Evolutionary conservation across 1,139 yeast genomes (phyloP).

Genomic region (Saccharomycopsis hybrid): DNA sequence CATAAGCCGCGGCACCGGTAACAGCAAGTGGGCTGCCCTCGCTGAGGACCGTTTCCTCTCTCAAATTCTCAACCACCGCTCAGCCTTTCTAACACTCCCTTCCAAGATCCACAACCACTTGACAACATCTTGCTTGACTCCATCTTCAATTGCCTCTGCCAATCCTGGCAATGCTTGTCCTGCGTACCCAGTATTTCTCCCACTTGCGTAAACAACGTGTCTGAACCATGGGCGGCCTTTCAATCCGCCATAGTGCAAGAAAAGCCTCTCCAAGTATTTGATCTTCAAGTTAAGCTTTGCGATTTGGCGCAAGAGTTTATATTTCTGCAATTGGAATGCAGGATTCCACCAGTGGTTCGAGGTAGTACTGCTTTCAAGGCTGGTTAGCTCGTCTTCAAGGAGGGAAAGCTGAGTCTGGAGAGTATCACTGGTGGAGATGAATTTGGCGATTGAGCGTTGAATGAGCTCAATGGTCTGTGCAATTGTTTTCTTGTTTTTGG

Average conservation of each 20-base stretch:
- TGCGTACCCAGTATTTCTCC: constrained; percentile 79
- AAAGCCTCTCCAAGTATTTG: constrained; percentile 59
- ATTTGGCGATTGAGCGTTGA: constrained; percentile 21
- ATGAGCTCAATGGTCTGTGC: constrained; percentile 15
- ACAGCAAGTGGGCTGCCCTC: too few relatives aligned
- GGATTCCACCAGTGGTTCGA: constrained; percentile 26
- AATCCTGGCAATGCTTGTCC: constrained; percentile 80
- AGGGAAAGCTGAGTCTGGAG: constrained; percentile 28
- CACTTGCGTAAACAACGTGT: constrained; percentile 78
- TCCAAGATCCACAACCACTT: constrained; percentile 52
- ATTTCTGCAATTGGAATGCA: constrained; percentile 25
- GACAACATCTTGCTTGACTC: constrained; percentile 44
- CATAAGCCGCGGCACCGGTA: too few relatives aligned
- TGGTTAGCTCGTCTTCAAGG: constrained; percentile 26
- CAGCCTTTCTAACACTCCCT: constrained; percentile 32
- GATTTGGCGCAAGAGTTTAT: constrained; percentile 26
- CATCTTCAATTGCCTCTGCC: constrained; percentile 72
- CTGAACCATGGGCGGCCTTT: constrained; percentile 75
- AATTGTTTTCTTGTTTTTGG: constrained; percentile 2
- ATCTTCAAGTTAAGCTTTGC: constrained; percentile 35
- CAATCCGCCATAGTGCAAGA: constrained; percentile 59
- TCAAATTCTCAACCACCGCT: background rate
- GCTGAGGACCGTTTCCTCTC: background rate
- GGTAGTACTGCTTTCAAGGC: constrained; percentile 22
- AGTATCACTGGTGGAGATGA: constrained; percentile 23